Base-by-base conservation (phyloP, 2,329 filamentous ascomycete species). In the Fusarium humuli region DNA sequence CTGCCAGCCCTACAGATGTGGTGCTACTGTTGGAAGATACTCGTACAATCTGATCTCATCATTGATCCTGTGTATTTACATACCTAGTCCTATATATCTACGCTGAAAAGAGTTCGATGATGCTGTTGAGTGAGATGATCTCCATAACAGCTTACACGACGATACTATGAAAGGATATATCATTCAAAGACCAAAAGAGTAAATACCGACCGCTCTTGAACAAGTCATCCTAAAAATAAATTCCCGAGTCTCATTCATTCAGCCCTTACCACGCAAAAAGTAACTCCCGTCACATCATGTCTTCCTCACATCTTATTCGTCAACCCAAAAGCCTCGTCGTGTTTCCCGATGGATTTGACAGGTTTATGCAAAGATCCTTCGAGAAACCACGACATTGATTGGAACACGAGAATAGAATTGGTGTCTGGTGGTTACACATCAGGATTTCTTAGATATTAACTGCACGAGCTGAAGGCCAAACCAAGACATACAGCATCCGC, bases 261-360 rank as follows among this genome's bases (percentile, higher is more conserved):
- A 52, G 49, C 34, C 44, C 55, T 30, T 66, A 66, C 66, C 66
- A 65, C 66, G 66, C 66, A 69, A 55, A 55, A 55, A 55, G 46
- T 14, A 52, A 65, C 20, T 14, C 47, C 47, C 20, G 29, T 40
- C 54, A 5, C 27, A 45, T 30, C 46, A 41, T 53, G 30, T 10
- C 18, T 32, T 45, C 57, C 41, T 5, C 29, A 32, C 42, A n/a
- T 48, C 65, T 56, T 27, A 69, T 69, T 69, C 66, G 66, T 66
- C 66, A 23, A 37, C 34, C 20, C 14, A 40, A 18, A 67, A 50
- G 62, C 62, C 52, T 40, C 48, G 60, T 67, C 62, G 63, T 66
- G 48, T 67, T 66, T 42, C 34, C 61, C 47, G 56, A 66, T 16
- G 30, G 29, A 46, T 57, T 25, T 16, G 40, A 45, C 56, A 53